Percentiles rank a stretch among this genome's conserved stretches.
Evolutionary conservation across 2,329 filamentous ascomycete species (phyloP).

Genomic region (Pseudogymnoascus sp.): DNA sequence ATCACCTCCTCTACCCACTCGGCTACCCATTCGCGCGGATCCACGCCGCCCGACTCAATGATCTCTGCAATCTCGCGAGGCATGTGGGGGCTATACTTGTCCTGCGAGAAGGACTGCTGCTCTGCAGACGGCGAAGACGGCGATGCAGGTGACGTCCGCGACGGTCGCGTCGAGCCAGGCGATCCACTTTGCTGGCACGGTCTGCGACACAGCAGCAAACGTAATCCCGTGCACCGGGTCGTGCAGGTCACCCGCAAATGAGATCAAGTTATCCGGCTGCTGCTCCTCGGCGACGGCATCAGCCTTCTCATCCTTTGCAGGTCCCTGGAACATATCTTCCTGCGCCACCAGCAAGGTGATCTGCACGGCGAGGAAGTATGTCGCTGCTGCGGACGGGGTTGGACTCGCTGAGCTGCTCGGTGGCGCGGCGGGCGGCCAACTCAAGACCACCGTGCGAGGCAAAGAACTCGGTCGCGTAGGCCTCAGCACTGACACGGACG

Average conservation of each 20-base stretch:
- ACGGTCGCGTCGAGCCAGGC: slow-evolving; percentile 80
- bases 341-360: slow-evolving; percentile 64
- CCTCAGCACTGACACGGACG: slow-evolving; percentile 80
- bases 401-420: slow-evolving; percentile 69
- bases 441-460: slow-evolving; percentile 70
- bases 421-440: slow-evolving; percentile 70
- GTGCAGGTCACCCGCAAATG: slow-evolving; percentile 72
- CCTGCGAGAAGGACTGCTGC: slow-evolving; percentile 32
- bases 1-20: slow-evolving; percentile 94
- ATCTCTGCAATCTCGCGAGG: slow-evolving; percentile 86
- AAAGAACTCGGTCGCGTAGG: slow-evolving; percentile 82
- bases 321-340: slow-evolving; percentile 60
- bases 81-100: slow-evolving; percentile 41
- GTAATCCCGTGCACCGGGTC: slow-evolving; percentile 90
- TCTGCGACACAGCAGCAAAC: slow-evolving; percentile 76
- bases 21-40: slow-evolving; percentile 92
- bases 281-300: slow-evolving; percentile 44
- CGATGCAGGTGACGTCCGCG: slow-evolving; percentile 46
- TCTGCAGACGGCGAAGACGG: slow-evolving; percentile 24
- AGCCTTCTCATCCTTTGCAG: slow-evolving; percentile 49
- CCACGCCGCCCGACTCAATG: slow-evolving; percentile 66
- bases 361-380: slow-evolving; percentile 92
- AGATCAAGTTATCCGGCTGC: slow-evolving; percentile 54
- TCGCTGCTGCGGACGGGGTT: slow-evolving; percentile 91
- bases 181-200: slow-evolving; percentile 78